Conservation (phyloP, 176 grass and related monocot species). For the Puccinellia tenuiflora region DNA sequence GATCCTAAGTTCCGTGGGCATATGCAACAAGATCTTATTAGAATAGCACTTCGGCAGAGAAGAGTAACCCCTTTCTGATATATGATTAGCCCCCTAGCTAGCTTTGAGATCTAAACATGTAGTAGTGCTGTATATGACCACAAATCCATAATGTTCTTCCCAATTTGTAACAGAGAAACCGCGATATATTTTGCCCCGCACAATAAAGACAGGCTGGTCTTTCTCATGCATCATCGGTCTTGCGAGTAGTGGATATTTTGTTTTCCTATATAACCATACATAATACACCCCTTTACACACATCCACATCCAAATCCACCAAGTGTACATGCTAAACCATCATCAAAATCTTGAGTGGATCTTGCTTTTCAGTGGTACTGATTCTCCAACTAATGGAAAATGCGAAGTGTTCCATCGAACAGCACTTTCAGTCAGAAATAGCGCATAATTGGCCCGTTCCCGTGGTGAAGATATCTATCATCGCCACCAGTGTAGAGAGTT, state of each 20-base stretch:
- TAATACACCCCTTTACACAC: background rate
- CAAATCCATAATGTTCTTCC: background rate
- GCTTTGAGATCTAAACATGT: background rate
- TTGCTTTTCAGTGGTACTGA: constrained; percentile 9
- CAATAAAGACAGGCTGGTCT: background rate
- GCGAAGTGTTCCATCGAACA: background rate
- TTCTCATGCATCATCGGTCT: background rate
- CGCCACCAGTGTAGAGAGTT: background rate
- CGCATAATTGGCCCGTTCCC: background rate
- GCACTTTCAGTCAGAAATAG: background rate
- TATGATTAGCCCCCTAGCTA: too few species aligned
- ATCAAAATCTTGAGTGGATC: background rate
- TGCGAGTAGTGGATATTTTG: background rate
- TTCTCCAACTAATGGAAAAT: background rate
- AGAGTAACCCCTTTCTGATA: background rate
- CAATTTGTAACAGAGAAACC: constrained; percentile 8
- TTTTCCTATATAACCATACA: constrained; percentile 3
- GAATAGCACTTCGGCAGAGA: constrained; percentile 25
- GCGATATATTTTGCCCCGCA: background rate
- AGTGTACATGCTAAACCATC: background rate
- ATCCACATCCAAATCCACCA: background rate
- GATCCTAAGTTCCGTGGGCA: constrained; percentile 7
- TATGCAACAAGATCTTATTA: constrained; percentile 11
- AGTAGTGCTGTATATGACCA: background rate
- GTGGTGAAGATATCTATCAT: background rate